Evolutionary conservation across 1,139 yeast genomes (phyloP).

Genomic region (Meyerozyma sp.): DNA sequence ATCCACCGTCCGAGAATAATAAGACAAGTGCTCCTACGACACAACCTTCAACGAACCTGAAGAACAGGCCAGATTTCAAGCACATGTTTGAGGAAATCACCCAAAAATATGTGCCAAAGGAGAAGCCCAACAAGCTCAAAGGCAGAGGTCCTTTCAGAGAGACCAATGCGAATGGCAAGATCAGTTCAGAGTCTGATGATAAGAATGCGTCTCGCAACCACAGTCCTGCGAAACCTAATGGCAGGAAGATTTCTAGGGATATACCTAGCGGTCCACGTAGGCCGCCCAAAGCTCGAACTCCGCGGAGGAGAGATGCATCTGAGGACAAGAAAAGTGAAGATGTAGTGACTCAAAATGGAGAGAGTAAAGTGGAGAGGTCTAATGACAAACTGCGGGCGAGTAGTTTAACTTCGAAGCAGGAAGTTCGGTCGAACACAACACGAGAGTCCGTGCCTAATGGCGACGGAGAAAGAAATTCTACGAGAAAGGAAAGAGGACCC

Average conservation of each 20-base stretch:
- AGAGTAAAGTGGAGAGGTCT: too few species aligned
- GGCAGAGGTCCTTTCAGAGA: not conserved
- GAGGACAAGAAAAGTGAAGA: not conserved
- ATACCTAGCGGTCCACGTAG: not conserved
- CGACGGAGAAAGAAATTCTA: not conserved
- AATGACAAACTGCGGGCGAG: not conserved
- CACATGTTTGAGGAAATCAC: not conserved
- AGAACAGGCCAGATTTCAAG: not conserved
- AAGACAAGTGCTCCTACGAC: not conserved
- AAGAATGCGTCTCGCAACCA: not conserved
- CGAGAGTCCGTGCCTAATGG: not conserved
- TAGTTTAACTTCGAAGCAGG: not conserved
- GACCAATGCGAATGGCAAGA: not conserved
- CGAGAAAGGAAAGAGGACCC: not conserved
- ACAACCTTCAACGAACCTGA: not conserved
- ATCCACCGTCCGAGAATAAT: not conserved
- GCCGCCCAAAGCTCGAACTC: not conserved
- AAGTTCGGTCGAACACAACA: not conserved
- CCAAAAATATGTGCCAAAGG: slow-evolving; percentile 1
- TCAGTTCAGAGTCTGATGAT: not conserved
- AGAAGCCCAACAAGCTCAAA: not conserved
- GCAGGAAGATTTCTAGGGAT: not conserved
- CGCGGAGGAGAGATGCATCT: not conserved
- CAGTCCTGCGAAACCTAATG: not conserved
- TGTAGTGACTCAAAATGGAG: not conserved